Conservation (phyloP, 2,329 filamentous ascomycete species). For the Xylariales sp. region DNA sequence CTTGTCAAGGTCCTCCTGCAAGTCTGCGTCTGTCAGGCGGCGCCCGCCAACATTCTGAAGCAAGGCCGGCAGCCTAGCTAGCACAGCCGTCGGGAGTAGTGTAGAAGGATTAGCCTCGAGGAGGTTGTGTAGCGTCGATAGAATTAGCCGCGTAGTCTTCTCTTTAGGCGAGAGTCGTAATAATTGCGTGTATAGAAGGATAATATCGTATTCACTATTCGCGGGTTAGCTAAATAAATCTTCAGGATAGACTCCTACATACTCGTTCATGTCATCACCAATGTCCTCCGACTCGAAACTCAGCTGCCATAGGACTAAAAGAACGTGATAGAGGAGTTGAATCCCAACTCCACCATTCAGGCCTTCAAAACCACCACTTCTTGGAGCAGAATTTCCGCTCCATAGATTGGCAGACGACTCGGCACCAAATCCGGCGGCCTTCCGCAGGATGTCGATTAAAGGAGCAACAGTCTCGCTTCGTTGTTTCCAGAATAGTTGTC, state of each 20-base stretch:
- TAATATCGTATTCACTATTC: slow-evolving; percentile 87
- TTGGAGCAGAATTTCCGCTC: slow-evolving; percentile 63
- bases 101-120: slow-evolving; percentile 76
- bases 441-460: slow-evolving; percentile 82
- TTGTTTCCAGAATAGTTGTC: slow-evolving; percentile 91
- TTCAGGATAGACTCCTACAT: slow-evolving; percentile 50
- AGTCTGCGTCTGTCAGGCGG: slow-evolving; percentile 72
- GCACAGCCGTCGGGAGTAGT: slow-evolving; percentile 84
- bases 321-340: slow-evolving; percentile 92
- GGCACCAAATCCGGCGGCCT: slow-evolving; percentile 77
- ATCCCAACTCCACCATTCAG: slow-evolving; percentile 87
- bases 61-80: slow-evolving; percentile 81
- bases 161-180: slow-evolving; percentile 94
- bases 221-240: slow-evolving; percentile 43
- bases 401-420: slow-evolving; percentile 72
- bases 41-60: slow-evolving; percentile 71
- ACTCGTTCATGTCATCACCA: slow-evolving; percentile 86
- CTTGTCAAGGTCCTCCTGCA: slow-evolving; percentile 70
- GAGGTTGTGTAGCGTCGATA: slow-evolving; percentile 91
- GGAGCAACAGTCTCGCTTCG: slow-evolving; percentile 85
- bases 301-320: slow-evolving; percentile 95
- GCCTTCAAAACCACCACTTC: slow-evolving; percentile 72
- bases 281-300: slow-evolving; percentile 87
- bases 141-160: slow-evolving; percentile 91
- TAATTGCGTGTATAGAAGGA: slow-evolving; percentile 91